phyloP scores from a whole-genome alignment of 495 filamentous ascomycete species.

The Pseudotulostoma volvatum region DNA sequence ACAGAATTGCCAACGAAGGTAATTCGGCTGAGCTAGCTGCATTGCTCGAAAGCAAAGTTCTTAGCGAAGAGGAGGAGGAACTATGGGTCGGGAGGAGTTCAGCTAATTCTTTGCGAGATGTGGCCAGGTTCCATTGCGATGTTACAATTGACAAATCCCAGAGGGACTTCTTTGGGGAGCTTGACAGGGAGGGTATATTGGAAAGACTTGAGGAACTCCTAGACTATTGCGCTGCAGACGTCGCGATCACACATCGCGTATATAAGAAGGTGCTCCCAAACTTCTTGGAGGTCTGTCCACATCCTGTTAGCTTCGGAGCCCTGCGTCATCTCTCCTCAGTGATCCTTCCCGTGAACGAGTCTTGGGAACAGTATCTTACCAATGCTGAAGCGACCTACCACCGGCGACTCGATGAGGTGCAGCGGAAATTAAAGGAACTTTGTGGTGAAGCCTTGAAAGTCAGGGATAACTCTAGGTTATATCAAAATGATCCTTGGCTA shows the following conservation, averaged over 20 bases:
- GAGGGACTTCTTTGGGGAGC: slow-evolving; percentile 73
- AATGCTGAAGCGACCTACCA: slow-evolving; percentile 77
- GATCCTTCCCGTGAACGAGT: slow-evolving; percentile 74
- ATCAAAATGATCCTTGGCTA: slow-evolving; percentile 73
- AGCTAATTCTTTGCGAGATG: slow-evolving; percentile 86
- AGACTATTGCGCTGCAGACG: slow-evolving; percentile 93
- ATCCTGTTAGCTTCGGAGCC: slow-evolving; percentile 93
- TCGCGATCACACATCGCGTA: slow-evolving; percentile 78
- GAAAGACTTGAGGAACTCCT: slow-evolving; percentile 63
- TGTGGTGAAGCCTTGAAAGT: slow-evolving; percentile 58
- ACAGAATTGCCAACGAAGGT: slow-evolving; percentile 58
- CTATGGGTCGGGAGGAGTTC: slow-evolving; percentile 90
- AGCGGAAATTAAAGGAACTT: slow-evolving; percentile 51
- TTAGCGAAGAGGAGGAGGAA: slow-evolving; percentile 76
- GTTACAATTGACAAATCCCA: slow-evolving; percentile 82
- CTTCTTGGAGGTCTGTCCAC: slow-evolving; percentile 77
- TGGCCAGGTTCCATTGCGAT: slow-evolving; percentile 90
- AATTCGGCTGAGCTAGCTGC: slow-evolving; percentile 52
- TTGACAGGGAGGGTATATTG: slow-evolving; percentile 51
- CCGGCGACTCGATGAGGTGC: slow-evolving; percentile 55
- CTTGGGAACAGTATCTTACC: slow-evolving; percentile 69
- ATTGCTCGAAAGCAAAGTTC: slow-evolving; percentile 47
- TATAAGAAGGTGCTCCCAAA: slow-evolving; percentile 82
- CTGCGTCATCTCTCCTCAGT: slow-evolving; percentile 82
- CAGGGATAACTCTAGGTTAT: slow-evolving; percentile 50